Evolutionary conservation across 1,284 basidiomycete species (phyloP), one percentile per base, ranked within the genome.

Genomic region (Fomitopsis palustris): DNA sequence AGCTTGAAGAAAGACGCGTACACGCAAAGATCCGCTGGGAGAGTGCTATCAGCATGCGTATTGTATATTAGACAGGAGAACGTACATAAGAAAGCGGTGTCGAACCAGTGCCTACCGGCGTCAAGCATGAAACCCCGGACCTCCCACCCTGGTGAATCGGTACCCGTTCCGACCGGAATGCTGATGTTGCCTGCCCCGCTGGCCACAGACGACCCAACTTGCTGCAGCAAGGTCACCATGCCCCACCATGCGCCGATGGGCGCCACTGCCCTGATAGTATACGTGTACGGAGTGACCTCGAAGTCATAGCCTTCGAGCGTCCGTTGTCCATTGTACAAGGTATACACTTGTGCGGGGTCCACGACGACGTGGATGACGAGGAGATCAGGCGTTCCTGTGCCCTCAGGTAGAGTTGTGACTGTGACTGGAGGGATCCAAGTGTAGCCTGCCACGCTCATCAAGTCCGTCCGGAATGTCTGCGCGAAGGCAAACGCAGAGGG

Each of bases 111-210:
- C 31, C 75, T 65, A 1, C 72, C 74, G 10, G 69, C 72, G 57
- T 76, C 75, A 17, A 77, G 67, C 76, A 78, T 78, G 59, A 75
- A 72, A 9, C 76, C 75, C 6, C 75, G 67, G 2, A 74, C 71
- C 25, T 70, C 70, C 74, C 75, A 77, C 9, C 73, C 75, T 1
- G 76, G 76, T 19, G 69, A 65, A 60, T 77, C 75, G 1, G 54
- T 57, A 0, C 72, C 70, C 2, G 61, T 60, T 1, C 74, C 75
- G 14, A 67, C 57, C 3, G 75, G 71, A 31, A 77, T 64, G 3
- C 56, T 47, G 25, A 69, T 61, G 3, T 47, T 62, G 21, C 64
- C 65, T 38, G 68, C 62, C 10, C 69, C 69, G 1, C 67, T 64
- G 9, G 63, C 67, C 0, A 64, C 53, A 17, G 61, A 58, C 14